Base-by-base conservation (phyloP, 805 yeast species). In the Kodamaea jinghongensis region DNA sequence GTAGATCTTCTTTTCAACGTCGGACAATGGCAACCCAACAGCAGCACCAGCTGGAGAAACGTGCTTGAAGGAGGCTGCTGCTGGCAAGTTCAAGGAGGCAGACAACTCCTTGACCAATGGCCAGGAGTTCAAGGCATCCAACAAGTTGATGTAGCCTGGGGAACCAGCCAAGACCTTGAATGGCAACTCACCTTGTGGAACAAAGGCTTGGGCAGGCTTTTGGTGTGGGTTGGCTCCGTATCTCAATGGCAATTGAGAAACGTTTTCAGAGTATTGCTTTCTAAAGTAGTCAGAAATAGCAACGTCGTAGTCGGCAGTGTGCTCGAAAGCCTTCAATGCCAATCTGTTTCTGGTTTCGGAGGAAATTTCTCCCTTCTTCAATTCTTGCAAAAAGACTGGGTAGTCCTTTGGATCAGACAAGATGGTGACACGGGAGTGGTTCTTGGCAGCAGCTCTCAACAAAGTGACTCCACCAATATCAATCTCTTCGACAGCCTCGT, bases 221-320 rank as follows among this genome's bases (percentile, higher is more conserved):
- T 93, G 99, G 68, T 93, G 98, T 45, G 99, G 99, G 75, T 93
- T 93, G 44, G 96, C 96, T 65, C 99, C 99, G 67, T 93, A 93
- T 74, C 99, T 83, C 57, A 93, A 78, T 20, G 97, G 91, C 66
- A 93, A 75, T 77, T 91, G 98, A 40, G 93, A 78, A 34, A 70
- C 72, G 62, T 82, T 85, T 71, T 91, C 98, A 36, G 96, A 78
- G 73, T 93, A 93, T 70, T 88, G 90, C 73, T 89, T 93, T 75
- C 99, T 83, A 81, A 93, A 93, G 66, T 88, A 93, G 71, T 93
- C 99, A 42, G 96, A 79, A 60, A 93, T 93, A 42, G 96, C 87
- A 43, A 89, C 79, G 64, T 93, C 99, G 70, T 93, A 93, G 67
- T 89, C 96, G 42, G 99, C 97, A 42, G 99, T 93, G 69, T 87